Evolutionary conservation across 176 grass and related monocot genomes (phyloP), one percentile per base, ranked within the genome.

Genomic region (Echinochloa phyllopogon): DNA sequence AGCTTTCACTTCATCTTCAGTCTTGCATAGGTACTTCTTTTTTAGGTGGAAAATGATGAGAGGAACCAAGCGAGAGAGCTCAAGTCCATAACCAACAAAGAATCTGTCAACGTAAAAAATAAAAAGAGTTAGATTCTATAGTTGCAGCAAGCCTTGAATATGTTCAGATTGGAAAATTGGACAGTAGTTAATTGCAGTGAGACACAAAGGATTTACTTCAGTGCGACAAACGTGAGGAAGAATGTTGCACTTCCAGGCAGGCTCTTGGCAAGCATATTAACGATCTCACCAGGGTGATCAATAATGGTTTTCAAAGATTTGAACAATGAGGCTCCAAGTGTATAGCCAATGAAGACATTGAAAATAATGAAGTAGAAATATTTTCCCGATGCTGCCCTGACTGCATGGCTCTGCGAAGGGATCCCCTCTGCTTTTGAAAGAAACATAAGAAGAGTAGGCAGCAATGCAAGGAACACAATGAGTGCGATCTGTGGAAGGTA

Each of bases 81-180:
- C 90, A 70, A 99, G 96, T 45, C 94, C 96, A 58, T 99, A 99
- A 59, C 96, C 96, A 83, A 99, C 86, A 51, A 99, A 99, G 84
- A 94, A 96, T 82, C 96, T 99, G 88, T n/a, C 3, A 53, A 85
- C 45, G 55, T 9, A 17, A 87, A 71, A 17, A 89, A 75, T n/a
- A 10, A 43, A 43, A 64, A 65, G 29, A 82, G 72, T 82, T 80
- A 88, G 49, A 33, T 75, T 49, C 59, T 41, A 45, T 58, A 66
- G 4, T 40, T 84, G 27, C 52, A 68, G 10, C 41, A 38, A 85
- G 68, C 82, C 82, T 56, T 23, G 87, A 27, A 51, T 3, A 62
- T 39, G 3, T 36, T 8, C 51, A 84, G 13, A 45, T 56, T 80
- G 42, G 23, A 65, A 58, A 64, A 38, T 3, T 13, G 45, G 29